Base-by-base conservation (phyloP, 169 alveolate species). In the Sarcocystis neurona region DNA sequence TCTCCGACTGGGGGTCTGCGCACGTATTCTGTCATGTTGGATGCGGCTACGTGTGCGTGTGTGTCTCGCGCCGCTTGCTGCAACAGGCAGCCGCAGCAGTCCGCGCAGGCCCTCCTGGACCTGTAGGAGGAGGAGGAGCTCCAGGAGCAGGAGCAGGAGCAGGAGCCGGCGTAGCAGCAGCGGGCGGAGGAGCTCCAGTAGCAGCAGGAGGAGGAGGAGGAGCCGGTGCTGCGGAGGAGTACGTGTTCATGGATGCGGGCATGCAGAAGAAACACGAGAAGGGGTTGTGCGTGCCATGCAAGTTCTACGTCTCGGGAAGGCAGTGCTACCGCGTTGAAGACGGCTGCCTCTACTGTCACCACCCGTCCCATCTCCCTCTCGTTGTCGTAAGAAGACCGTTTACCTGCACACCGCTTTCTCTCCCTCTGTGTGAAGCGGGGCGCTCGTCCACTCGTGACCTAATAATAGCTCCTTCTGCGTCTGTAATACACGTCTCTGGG, bases 341-440 rank as follows among this genome's bases (percentile, higher is more conserved):
- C 56, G 53, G 53, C 5, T 72, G 80, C 44, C 37, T 72, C 37
- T 43, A 72, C 47, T 72, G 80, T 20, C 80, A 72, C 44, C 80
- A 72, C 41, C 53, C 80, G n/a, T 72, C 80, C 18, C 80, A 72
- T 43, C 53, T 72, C 47, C 23, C 80, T n/a, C 75, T 63, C 75
- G 75, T 41, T n/a, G 75, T 63, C 46, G 75, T 63, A 63, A 63
- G 75, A 63, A 10, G n/a, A 3, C 34, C 60, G 18, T 50, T 18
- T 8, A n/a, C n/a, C n/a, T n/a, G n/a, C n/a, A n/a, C n/a, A n/a
- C n/a, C n/a, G n/a, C n/a, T n/a, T n/a, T n/a, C n/a, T n/a, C n/a
- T n/a, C n/a, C n/a, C n/a, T n/a, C n/a, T n/a, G n/a, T n/a, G n/a
- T n/a, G n/a, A n/a, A n/a, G n/a, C n/a, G n/a, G n/a, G n/a, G n/a